phyloP scores from a whole-genome alignment of 345 rosid species.

The Leavenworthia alabamica region DNA sequence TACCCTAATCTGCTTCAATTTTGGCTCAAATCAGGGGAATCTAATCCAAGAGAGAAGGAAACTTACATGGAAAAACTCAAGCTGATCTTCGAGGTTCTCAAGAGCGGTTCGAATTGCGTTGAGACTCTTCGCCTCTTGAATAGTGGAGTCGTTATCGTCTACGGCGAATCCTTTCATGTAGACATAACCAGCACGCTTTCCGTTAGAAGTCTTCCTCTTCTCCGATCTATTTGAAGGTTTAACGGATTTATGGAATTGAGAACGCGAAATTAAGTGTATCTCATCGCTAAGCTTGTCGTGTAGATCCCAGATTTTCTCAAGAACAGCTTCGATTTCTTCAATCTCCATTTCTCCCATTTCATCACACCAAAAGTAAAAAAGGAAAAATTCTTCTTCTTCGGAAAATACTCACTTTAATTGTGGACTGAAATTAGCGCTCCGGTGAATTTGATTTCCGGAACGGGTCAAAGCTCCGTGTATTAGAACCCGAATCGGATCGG shows the following conservation, averaged over 20 bases:
- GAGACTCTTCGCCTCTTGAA: constrained; percentile 86
- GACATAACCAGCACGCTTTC: constrained; percentile 53
- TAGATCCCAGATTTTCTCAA: constrained; percentile 93
- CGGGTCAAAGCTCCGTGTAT: neutral
- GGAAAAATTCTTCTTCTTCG: neutral
- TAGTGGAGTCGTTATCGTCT: constrained; percentile 48
- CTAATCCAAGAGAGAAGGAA: neutral
- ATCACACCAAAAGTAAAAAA: neutral
- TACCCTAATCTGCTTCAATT: too few species aligned
- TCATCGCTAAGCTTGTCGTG: constrained; percentile 98
- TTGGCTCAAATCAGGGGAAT: neutral
- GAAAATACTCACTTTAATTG: constrained; percentile 22
- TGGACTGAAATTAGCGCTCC: constrained; percentile 20
- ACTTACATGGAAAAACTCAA: constrained; percentile 85
- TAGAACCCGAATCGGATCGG: neutral
- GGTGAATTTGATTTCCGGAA: constrained; percentile 14
- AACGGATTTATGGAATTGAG: constrained; percentile 73
- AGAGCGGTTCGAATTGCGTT: constrained; percentile 81
- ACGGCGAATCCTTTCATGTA: constrained; percentile 66
- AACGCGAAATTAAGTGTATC: constrained; percentile 71
- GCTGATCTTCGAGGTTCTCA: constrained; percentile 96
- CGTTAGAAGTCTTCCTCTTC: constrained; percentile 33
- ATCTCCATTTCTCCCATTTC: constrained; percentile 84
- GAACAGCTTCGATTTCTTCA: constrained; percentile 76
- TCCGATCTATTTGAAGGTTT: constrained; percentile 36